Evolutionary conservation across 495 filamentous ascomycete genomes (phyloP), one percentile per base, ranked within the genome.

Genomic region (Bacidia gigantensis): DNA sequence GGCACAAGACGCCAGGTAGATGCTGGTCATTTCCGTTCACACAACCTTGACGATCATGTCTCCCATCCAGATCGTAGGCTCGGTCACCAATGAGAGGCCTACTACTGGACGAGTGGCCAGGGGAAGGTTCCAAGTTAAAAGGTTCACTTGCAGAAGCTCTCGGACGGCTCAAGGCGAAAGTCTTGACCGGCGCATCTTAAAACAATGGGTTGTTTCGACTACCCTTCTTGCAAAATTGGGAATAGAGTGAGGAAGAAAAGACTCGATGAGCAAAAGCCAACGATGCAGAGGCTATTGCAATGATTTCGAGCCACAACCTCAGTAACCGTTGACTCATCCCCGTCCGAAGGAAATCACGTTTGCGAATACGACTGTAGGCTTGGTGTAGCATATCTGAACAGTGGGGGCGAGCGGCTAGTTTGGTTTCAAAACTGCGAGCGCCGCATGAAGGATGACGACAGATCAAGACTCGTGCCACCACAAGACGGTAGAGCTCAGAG

Each of bases 151-250:
- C 41, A 44, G 41, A 50, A 32, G 23, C 47, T 50, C 26, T 50
- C 47, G 24, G 47, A 18, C 26, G 20, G 45, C 47, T 50, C 14
- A 20, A 18, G 10, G 17, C 18, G 10, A 38, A 22, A 23, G 1
- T 17, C 10, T 17, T 50, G 47, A 38, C 26, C 1, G 47, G 47
- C 47, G 26, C 47, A 50, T 50, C 47, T 21, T 50, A 25, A 50
- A 50, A 50, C 25, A 21, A 49, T 24, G 21, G 21, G 32, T 12
- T 14, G 44, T 12, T n/a, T 35, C 14, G 29, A n/a, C n/a, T n/a
- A n/a, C n/a, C n/a, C n/a, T n/a, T n/a, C n/a, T n/a, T n/a, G n/a
- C n/a, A n/a, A n/a, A n/a, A n/a, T n/a, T n/a, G n/a, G n/a, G n/a
- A n/a, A n/a, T n/a, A n/a, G n/a, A n/a, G n/a, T n/a, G n/a, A n/a